Evolutionary conservation across 768 basidiomycete genomes (phyloP).

Genomic region (Panellus pusillus): DNA sequence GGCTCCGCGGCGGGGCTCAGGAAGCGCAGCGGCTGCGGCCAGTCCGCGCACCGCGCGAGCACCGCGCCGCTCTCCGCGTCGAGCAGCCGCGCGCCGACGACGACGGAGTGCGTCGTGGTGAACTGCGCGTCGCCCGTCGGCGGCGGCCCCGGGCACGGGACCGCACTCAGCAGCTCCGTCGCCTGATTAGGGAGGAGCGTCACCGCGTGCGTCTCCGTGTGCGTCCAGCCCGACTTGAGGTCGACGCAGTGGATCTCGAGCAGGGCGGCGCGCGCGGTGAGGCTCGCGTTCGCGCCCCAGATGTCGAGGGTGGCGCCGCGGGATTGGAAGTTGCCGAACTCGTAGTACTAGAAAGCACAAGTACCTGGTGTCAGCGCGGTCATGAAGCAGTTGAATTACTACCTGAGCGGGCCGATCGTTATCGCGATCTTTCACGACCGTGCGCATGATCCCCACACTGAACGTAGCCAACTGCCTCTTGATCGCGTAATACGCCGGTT

Average conservation of each 20-base stretch:
- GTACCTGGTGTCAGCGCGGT: background rate
- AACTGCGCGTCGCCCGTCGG: constrained; percentile 26
- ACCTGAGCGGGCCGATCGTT: constrained; percentile 54
- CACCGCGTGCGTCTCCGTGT: constrained; percentile 42
- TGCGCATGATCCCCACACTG: constrained; percentile 47
- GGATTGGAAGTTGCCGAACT: constrained; percentile 62
- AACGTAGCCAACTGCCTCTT: constrained; percentile 67
- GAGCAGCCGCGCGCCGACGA: constrained; percentile 63
- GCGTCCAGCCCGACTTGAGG: constrained; percentile 54
- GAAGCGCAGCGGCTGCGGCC: constrained; percentile 88
- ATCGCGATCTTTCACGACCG: constrained; percentile 60
- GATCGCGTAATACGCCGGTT: constrained; percentile 82
- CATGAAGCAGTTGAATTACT: background rate
- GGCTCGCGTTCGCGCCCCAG: constrained; percentile 76
- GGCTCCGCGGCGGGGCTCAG: constrained; percentile 48
- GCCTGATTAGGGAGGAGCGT: constrained; percentile 64
- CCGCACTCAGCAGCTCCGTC: constrained; percentile 71
- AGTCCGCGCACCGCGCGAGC: constrained; percentile 69
- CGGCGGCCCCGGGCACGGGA: constrained; percentile 61
- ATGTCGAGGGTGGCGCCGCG: constrained; percentile 62
- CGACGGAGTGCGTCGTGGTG: constrained; percentile 47
- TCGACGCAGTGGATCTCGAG: constrained; percentile 62
- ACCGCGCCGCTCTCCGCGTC: constrained; percentile 50
- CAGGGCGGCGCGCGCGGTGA: constrained; percentile 43
- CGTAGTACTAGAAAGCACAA: constrained; percentile 45